A percentile compares a stretch with the other conserved stretches of the same genome.
These are phyloP conservation scores for Penicillium sclerotiorum DNA, from an alignment of 2,329 filamentous ascomycete species.

Conservation along the genomic window DNA sequence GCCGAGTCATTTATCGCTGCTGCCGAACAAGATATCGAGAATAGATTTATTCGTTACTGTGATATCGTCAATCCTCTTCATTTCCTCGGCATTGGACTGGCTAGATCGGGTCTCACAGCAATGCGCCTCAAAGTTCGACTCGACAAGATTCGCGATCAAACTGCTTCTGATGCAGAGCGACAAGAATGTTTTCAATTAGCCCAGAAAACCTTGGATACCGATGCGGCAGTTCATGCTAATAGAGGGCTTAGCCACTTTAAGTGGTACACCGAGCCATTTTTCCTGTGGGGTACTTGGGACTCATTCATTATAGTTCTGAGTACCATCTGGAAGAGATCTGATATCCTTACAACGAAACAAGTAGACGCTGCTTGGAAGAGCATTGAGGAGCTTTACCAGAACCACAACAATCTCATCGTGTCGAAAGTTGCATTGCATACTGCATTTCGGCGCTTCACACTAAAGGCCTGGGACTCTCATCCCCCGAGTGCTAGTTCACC, in stretches of 20 bases:
- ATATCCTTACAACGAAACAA: conserved; percentile 18
- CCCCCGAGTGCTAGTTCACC: neutral
- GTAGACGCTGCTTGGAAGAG: conserved; percentile 10
- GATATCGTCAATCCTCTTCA: conserved; percentile 42
- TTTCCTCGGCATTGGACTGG: conserved; percentile 49
- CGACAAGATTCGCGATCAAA: conserved; percentile 26
- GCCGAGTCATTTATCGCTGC: conserved; percentile 22
- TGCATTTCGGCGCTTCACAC: conserved; percentile 32
- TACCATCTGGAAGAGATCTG: conserved; percentile 23
- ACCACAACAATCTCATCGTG: conserved; percentile 29
- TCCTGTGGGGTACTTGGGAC: conserved; percentile 39
- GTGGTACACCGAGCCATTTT: conserved; percentile 40
- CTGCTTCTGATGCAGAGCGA: conserved; percentile 20
- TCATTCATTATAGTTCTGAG: conserved; percentile 36
- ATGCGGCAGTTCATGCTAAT: conserved; percentile 29
- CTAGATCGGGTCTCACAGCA: conserved; percentile 44
- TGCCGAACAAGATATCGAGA: conserved; percentile 35
- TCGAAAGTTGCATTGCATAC: conserved; percentile 31
- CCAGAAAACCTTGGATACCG: conserved; percentile 42
- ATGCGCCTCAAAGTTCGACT: conserved; percentile 37
- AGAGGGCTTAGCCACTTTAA: conserved; percentile 15
- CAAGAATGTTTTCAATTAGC: conserved; percentile 36
- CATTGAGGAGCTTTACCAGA: conserved; percentile 9
- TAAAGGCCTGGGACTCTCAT: conserved; percentile 37
- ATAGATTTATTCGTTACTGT: conserved; percentile 37